A percentile compares a stretch with the other conserved stretches of the same genome.
Conservation (phyloP, 1,139 yeast species). For the Taphrina confusa region DNA sequence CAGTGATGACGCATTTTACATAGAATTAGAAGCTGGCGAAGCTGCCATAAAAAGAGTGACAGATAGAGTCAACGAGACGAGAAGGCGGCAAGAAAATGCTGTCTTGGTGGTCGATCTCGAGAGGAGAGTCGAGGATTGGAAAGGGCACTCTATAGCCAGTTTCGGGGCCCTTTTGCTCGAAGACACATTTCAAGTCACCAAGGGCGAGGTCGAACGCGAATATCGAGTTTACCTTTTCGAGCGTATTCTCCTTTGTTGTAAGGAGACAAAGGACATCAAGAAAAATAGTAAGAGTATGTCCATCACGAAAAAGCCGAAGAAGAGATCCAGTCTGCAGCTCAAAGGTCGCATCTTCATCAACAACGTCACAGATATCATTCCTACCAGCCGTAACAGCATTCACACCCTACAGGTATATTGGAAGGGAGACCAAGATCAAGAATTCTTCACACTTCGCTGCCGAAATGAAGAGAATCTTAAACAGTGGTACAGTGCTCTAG, state of each 20-base stretch:
- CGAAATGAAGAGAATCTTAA: slow-evolving; percentile 41
- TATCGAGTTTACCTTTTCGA: slow-evolving; percentile 89
- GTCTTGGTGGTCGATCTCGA: slow-evolving; percentile 67
- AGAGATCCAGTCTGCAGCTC: slow-evolving; percentile 44
- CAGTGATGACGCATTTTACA: slow-evolving; percentile 57
- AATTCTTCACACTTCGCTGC: slow-evolving; percentile 40
- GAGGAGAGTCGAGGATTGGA: slow-evolving; percentile 84
- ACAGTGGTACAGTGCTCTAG: slow-evolving; percentile 41
- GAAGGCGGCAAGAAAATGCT: slow-evolving; percentile 85
- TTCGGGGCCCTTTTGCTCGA: slow-evolving; percentile 84
- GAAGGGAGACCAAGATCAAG: slow-evolving; percentile 39
- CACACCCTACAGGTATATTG: slow-evolving; percentile 41
- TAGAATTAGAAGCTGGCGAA: slow-evolving; percentile 69
- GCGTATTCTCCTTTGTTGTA: slow-evolving; percentile 77
- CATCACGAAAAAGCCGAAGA: slow-evolving; percentile 37
- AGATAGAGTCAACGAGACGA: slow-evolving; percentile 88
- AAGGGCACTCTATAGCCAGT: slow-evolving; percentile 79
- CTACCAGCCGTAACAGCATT: slow-evolving; percentile 34
- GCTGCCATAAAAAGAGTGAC: slow-evolving; percentile 74
- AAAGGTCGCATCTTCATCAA: slow-evolving; percentile 51
- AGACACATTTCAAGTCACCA: slow-evolving; percentile 72
- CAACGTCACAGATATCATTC: slow-evolving; percentile 46
- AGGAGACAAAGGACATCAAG: slow-evolving; percentile 48
- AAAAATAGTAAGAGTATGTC: slow-evolving; percentile 34
- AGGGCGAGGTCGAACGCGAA: slow-evolving; percentile 79